Percentiles rank a stretch among this genome's conserved stretches.
Conservation (phyloP, 2,329 filamentous ascomycete species). For the Aspergillus japonicus region DNA sequence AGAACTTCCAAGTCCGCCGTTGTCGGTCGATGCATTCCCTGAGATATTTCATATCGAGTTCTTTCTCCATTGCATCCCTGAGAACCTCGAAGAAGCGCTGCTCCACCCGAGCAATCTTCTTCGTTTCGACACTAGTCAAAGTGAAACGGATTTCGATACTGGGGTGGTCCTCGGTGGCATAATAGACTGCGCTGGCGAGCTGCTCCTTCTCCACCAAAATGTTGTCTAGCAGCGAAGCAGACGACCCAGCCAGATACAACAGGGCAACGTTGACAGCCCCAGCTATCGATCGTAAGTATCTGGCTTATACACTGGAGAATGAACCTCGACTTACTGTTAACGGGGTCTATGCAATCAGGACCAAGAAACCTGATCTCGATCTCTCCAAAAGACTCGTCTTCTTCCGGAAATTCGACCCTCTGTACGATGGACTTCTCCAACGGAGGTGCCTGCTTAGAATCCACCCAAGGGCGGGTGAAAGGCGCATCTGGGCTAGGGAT, state of each 20-base stretch:
- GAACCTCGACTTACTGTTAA: conserved; percentile 50
- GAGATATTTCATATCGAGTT: conserved; percentile 87
- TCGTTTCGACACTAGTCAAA: conserved; percentile 81
- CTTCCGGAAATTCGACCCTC: conserved; percentile 88
- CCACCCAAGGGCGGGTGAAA: conserved; percentile 87
- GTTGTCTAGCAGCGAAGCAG: conserved; percentile 89
- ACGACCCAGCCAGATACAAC: conserved; percentile 87
- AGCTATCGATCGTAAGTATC: conserved; percentile 36
- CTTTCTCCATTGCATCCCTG: conserved; percentile 71
- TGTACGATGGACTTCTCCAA: conserved; percentile 72
- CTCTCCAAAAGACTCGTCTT: conserved; percentile 91
- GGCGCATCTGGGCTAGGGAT: conserved; percentile 72
- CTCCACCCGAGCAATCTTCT: conserved; percentile 79
- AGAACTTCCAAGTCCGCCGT: conserved; percentile 76
- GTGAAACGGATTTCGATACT: conserved; percentile 83
- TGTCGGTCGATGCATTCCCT: conserved; percentile 82
- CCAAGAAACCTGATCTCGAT: conserved; percentile 84
- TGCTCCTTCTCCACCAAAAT: conserved; percentile 90
- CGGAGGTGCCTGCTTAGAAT: conserved; percentile 74
- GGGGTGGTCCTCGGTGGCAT: conserved; percentile 75
- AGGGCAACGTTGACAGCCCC: conserved; percentile 77
- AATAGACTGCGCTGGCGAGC: conserved; percentile 80
- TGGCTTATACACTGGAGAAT: conserved; percentile 5
- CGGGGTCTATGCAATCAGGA: conserved; percentile 70
- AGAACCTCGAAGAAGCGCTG: conserved; percentile 81